Conservation (phyloP, 1,139 yeast genomes). For the Zygosaccharomyces sapae region DNA sequence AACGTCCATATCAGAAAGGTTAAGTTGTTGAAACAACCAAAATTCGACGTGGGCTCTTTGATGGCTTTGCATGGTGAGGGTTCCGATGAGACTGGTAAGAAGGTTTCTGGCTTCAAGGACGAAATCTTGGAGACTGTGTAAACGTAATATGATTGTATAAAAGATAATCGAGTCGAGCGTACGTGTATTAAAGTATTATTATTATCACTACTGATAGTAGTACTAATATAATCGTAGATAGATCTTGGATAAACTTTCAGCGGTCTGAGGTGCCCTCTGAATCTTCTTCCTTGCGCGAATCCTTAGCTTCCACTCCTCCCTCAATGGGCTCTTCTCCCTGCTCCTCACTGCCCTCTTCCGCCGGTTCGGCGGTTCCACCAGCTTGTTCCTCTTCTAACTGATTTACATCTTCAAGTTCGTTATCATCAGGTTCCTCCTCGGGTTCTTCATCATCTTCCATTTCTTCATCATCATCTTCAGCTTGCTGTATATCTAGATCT, state of each 20-base stretch:
- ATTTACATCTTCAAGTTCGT: constrained; percentile 21
- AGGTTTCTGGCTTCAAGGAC: constrained; percentile 85
- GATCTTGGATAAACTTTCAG: neutral
- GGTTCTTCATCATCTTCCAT: constrained; percentile 17
- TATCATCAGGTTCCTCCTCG: constrained; percentile 13
- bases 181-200: neutral
- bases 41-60: constrained; percentile 84
- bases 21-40: constrained; percentile 86
- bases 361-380: constrained; percentile 14
- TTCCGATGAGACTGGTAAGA: constrained; percentile 86
- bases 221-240: too few relatives aligned
- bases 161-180: constrained; percentile 15
- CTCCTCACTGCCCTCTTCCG: constrained; percentile 9
- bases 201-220: neutral
- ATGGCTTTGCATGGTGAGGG: constrained; percentile 90
- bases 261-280: neutral
- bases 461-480: constrained; percentile 13
- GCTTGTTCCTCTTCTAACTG: constrained; percentile 8
- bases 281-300: neutral
- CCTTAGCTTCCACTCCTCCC: neutral
- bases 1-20: constrained; percentile 91
- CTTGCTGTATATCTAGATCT: constrained; percentile 14
- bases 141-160: constrained; percentile 28
- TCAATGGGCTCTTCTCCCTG: constrained; percentile 10
- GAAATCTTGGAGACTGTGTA: constrained; percentile 83